phyloP scores from a whole-genome alignment of 2,329 filamentous ascomycete genomes.

The Pseudocercospora musae region DNA sequence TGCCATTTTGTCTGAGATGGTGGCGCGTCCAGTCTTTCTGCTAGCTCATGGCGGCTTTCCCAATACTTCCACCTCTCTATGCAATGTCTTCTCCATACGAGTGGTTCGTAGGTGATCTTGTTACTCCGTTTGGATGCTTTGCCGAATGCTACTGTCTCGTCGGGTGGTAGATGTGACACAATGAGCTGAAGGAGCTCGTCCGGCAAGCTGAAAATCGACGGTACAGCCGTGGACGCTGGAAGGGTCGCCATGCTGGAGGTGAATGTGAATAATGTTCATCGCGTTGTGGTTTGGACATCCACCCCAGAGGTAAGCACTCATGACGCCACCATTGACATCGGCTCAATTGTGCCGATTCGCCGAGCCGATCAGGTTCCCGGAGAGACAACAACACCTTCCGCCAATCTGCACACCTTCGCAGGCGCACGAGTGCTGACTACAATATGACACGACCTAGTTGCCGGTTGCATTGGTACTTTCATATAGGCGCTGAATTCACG shows the following conservation, averaged over 20 bases:
- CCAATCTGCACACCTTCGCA: no score
- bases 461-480: no score
- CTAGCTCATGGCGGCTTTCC: conserved; percentile 63
- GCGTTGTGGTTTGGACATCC: not conserved
- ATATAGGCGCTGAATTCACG: no score
- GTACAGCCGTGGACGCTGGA: not conserved
- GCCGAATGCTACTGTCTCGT: conserved; percentile 53
- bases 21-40: conserved; percentile 48
- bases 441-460: no score
- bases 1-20: conserved; percentile 61
- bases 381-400: not conserved
- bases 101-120: conserved; percentile 63
- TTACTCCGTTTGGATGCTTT: conserved; percentile 62
- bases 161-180: conserved; percentile 59
- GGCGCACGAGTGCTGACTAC: no score
- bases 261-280: not conserved
- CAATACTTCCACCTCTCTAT: conserved; percentile 67
- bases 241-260: not conserved
- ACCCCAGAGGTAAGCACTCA: not conserved
- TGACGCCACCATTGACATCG: not conserved
- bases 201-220: conserved; percentile 51
- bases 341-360: not conserved
- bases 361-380: not conserved
- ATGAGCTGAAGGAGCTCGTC: conserved; percentile 84
- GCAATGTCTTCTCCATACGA: conserved; percentile 81